Percentiles rank a stretch among this genome's conserved stretches.
phyloP scores from a whole-genome alignment of 192 early-diverging fungal genomes.

The Helicostylum pulchrum region DNA sequence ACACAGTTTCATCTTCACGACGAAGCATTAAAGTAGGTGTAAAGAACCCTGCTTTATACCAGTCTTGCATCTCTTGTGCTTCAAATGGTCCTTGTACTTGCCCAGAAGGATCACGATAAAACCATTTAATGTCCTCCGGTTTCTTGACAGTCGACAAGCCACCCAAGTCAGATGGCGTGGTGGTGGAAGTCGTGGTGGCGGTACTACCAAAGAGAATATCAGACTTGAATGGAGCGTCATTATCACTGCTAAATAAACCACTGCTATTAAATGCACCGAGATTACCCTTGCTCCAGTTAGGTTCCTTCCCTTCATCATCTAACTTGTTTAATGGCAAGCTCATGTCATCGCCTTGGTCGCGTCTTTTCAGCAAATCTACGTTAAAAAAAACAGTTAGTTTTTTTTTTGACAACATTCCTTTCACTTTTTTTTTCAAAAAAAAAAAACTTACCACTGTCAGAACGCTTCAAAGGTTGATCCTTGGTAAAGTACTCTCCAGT shows the following conservation, averaged over 20 bases:
- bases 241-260: background rate
- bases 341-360: background rate
- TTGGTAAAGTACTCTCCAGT: slow-evolving; percentile 13
- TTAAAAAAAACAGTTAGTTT: background rate
- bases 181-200: no score
- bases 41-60: slow-evolving; percentile 89
- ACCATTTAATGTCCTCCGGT: slow-evolving; percentile 59
- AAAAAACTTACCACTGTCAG: slow-evolving; percentile 8
- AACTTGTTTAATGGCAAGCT: background rate
- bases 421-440: background rate
- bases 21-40: slow-evolving; percentile 74
- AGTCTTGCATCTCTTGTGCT: slow-evolving; percentile 91
- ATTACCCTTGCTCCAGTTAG: background rate
- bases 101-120: slow-evolving; percentile 82
- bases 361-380: background rate
- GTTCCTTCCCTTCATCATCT: background rate
- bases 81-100: slow-evolving; percentile 89
- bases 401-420: background rate
- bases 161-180: background rate
- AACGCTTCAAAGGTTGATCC: slow-evolving; percentile 7
- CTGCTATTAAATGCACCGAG: background rate
- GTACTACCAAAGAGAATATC: no score
- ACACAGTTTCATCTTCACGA: slow-evolving; percentile 70
- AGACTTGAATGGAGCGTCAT: background rate
- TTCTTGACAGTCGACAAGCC: background rate